Conservation (phyloP, 2,329 filamentous ascomycete species). For the Pseudogymnoascus sp. region DNA sequence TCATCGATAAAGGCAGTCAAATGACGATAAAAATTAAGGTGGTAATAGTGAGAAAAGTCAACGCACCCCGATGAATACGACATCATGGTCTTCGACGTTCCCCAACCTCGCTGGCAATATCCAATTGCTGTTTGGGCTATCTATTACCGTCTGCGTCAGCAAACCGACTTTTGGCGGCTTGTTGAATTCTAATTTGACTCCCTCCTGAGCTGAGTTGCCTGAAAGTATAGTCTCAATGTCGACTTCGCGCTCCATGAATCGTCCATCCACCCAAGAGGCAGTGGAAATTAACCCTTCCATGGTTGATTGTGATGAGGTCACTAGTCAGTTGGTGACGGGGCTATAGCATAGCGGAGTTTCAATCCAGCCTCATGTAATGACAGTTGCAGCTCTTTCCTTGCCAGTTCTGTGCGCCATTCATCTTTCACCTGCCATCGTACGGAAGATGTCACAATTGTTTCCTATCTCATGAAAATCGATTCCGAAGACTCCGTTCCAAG, state of each 20-base stretch:
- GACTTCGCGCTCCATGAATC: constrained; percentile 9
- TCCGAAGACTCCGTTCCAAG: background rate
- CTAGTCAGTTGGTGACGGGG: background rate
- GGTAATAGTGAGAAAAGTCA: constrained; percentile 15
- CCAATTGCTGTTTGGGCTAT: constrained; percentile 68
- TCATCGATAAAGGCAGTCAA: constrained; percentile 3
- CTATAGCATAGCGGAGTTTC: background rate
- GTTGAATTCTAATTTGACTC: constrained; percentile 16
- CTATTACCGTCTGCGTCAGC: constrained; percentile 70
- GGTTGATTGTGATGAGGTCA: background rate
- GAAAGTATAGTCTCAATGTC: constrained; percentile 5
- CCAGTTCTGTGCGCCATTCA: background rate
- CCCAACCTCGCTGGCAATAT: constrained; percentile 77
- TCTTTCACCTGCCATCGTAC: background rate
- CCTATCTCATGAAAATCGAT: background rate
- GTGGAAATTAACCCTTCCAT: constrained; percentile 4
- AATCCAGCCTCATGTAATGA: constrained; percentile 2
- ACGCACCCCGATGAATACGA: constrained; percentile 76
- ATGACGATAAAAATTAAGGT: background rate
- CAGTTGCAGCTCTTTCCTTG: background rate
- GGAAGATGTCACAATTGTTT: background rate
- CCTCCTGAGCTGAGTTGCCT: background rate
- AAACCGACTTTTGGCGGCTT: constrained; percentile 58
- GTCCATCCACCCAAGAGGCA: constrained; percentile 1
- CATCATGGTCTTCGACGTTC: constrained; percentile 64